Percentiles rank a stretch among this genome's conserved stretches.
Conservation (phyloP, 768 basidiomycete species). For the Suillus brevipes region DNA sequence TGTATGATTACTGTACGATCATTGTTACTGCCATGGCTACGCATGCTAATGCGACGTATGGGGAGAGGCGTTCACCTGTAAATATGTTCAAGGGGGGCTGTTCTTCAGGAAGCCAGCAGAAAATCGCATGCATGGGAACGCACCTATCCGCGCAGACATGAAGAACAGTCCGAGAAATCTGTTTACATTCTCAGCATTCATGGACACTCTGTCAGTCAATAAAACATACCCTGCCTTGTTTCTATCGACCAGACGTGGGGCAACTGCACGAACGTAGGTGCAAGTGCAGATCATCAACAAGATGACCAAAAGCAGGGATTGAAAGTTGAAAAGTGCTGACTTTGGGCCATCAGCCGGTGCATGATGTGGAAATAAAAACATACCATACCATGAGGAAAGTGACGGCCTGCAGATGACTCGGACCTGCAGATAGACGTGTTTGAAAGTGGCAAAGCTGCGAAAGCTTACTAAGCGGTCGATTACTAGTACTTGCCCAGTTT, state of each 20-base stretch:
- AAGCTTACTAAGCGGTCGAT: not conserved
- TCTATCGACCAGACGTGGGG: constrained; percentile 86
- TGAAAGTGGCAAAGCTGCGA: not conserved
- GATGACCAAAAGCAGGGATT: constrained; percentile 91
- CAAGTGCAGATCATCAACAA: constrained; percentile 95
- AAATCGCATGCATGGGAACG: constrained; percentile 22
- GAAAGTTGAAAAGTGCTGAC: constrained; percentile 98
- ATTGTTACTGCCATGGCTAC: constrained; percentile 87
- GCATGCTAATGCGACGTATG: constrained; percentile 93
- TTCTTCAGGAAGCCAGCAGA: constrained; percentile 2
- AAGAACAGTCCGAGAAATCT: constrained; percentile 93
- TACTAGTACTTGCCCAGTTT: too few species aligned
- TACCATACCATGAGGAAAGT: constrained; percentile 1
- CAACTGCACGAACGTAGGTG: constrained; percentile 89
- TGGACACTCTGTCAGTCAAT: not conserved
- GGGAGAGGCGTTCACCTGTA: constrained; percentile 90
- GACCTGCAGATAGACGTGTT: not conserved
- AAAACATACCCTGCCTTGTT: constrained; percentile 86
- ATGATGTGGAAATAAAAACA: not conserved
- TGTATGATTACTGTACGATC: constrained; percentile 39
- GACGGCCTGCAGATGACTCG: not conserved
- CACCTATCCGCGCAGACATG: constrained; percentile 95
- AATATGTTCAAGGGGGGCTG: not conserved
- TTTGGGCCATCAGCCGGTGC: constrained; percentile 24
- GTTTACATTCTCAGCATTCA: constrained; percentile 4